Evolutionary conservation across 2,329 filamentous ascomycete genomes (phyloP), one percentile per base, ranked within the genome.

Genomic region (Onygena corvina): DNA sequence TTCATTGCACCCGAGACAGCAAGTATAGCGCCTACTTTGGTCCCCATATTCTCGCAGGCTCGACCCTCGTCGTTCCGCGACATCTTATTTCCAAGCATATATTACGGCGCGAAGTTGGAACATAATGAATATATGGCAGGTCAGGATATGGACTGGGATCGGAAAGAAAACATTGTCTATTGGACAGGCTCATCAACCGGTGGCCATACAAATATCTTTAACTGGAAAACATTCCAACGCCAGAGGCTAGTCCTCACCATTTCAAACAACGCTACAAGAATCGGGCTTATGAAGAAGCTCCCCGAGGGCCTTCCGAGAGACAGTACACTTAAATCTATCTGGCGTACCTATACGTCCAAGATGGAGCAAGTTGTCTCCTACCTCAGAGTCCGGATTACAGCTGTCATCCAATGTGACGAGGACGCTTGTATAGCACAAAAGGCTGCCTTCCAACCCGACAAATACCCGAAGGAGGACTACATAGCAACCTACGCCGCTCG

Each of bases 161-260:
- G 63, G 3, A 80, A 80, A 55, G 54, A 54, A 1, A 68, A 72
- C 29, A 68, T 66, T 1, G 54, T 79, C 0, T 79, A 79, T 57
- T 80, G 76, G 77, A 68, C 71, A 0, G 76, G 76, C 0, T 75
- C 71, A 0, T 76, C 67, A 0, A 77, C 76, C 0, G 76, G 76
- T 1, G 73, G 69, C 0, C 68, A 63, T 33, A 63, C 60, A 0
- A 52, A 53, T 0, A 58, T 62, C 21, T 53, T 59, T 1, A 49
- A 58, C 0, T 76, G 73, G 73, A 54, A 53, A 1, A 46, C 59
- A 1, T 70, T 65, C 34, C 76, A 79, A 16, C 68, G 76, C 1
- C 73, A 77, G 47, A 48, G 59, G 6, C 56, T 56, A 58, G 73
- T 52, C 67, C 73, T 50, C 64, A 72, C 61, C 27, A 55, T 52